These are phyloP conservation scores for Atalantia buxifolia DNA, from an alignment of 345 rosid species.

Conservation along the genomic window DNA sequence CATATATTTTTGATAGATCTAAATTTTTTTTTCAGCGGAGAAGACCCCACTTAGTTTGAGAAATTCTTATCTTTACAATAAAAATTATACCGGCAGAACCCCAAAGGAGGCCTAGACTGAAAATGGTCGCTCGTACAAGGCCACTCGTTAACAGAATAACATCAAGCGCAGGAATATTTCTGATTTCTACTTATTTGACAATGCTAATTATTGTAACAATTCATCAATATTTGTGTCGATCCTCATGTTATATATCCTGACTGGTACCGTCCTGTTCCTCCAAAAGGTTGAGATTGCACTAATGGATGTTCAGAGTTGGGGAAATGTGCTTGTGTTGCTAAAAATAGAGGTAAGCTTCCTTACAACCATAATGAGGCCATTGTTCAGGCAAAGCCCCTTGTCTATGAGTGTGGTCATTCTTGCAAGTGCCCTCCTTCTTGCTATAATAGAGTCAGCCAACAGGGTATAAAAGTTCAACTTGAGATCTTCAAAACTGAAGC, in stretches of 20 bases:
- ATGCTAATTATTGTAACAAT: too few species aligned
- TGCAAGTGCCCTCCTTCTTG: slow-evolving; percentile 80
- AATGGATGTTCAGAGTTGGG: slow-evolving; percentile 45
- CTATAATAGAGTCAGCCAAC: slow-evolving; percentile 71
- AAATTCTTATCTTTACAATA: too few species aligned
- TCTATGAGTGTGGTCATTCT: slow-evolving; percentile 79
- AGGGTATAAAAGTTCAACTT: slow-evolving; percentile 64
- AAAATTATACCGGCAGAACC: too few species aligned
- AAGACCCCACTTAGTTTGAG: too few species aligned
- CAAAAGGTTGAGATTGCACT: slow-evolving; percentile 56
- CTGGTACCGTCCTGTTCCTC: slow-evolving; percentile 44
- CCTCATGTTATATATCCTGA: slow-evolving; percentile 66
- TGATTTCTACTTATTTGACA: too few species aligned
- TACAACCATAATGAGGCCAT: slow-evolving; percentile 75
- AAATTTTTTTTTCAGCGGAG: too few species aligned
- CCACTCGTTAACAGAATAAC: too few species aligned
- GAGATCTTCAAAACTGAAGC: slow-evolving; percentile 76
- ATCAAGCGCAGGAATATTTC: too few species aligned
- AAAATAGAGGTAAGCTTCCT: slow-evolving; percentile 77
- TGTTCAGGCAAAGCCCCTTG: slow-evolving; percentile 55
- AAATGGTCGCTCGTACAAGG: too few species aligned
- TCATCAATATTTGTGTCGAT: too few species aligned
- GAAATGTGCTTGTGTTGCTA: slow-evolving; percentile 52
- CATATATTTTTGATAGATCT: too few species aligned
- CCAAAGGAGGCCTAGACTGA: too few species aligned